A percentile compares a stretch with the other conserved stretches of the same genome.
Conservation (phyloP, 306 rosid genomes). For the Parietaria judaica region DNA sequence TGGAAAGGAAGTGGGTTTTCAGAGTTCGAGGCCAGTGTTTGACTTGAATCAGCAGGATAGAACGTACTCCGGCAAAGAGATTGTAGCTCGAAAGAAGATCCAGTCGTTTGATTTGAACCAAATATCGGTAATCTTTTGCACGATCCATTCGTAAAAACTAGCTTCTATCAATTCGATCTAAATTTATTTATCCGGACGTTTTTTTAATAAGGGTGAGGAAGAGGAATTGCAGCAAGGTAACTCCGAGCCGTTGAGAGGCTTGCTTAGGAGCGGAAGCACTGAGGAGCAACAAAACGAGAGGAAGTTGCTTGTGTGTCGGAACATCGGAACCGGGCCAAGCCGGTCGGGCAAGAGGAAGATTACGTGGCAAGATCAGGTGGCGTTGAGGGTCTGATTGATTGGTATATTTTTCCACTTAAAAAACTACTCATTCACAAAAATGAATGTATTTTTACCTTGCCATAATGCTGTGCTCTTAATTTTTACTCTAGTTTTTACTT, state of each 20-base stretch:
- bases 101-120: conserved; percentile 89
- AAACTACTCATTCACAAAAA: conserved; percentile 3
- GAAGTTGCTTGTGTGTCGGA: conserved; percentile 67
- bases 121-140: conserved; percentile 56
- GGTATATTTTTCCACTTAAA: conserved; percentile 3
- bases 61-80: conserved; percentile 49
- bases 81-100: conserved; percentile 37
- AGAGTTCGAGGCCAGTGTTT: conserved; percentile 25
- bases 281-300: conserved; percentile 61
- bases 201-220: conserved; percentile 62
- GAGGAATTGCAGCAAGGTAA: conserved; percentile 53
- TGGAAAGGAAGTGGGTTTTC: conserved; percentile 41
- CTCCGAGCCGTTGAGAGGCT: conserved; percentile 46
- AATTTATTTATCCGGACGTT: conserved; percentile 8
- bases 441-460: conserved; percentile 16
- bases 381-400: conserved; percentile 65
- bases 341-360: conserved; percentile 88
- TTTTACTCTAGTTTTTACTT: conserved; percentile 17
- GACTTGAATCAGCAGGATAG: conserved; percentile 60
- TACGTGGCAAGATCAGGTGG: conserved; percentile 97
- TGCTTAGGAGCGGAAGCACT: conserved; percentile 30
- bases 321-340: conserved; percentile 55
- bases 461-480: conserved; percentile 11
- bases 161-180: conserved; percentile 4
- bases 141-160: background rate